Percentiles rank a stretch among this genome's conserved stretches.
Evolutionary conservation across 2,329 filamentous ascomycete genomes (phyloP).

Genomic region (Chaetomium sp.): DNA sequence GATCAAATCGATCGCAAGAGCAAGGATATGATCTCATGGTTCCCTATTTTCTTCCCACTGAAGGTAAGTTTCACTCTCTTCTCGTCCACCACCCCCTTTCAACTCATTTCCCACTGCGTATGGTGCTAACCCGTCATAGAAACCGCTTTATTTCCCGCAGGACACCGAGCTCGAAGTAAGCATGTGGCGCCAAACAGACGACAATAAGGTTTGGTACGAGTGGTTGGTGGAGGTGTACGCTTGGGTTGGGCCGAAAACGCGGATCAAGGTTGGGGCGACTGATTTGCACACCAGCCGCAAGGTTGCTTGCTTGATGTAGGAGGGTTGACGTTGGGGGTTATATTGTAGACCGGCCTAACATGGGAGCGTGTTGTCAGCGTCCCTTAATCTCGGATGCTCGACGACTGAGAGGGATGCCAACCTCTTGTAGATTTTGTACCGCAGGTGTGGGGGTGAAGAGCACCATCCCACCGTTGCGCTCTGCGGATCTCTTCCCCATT

Average conservation of each 20-base stretch:
- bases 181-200: constrained; percentile 95
- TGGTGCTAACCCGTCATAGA: constrained; percentile 41
- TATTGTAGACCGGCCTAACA: neutral
- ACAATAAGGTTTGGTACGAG: constrained; percentile 96
- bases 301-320: constrained; percentile 64
- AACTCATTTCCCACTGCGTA: neutral
- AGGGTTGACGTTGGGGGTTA: neutral
- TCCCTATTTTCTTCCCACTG: constrained; percentile 94
- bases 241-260: constrained; percentile 51
- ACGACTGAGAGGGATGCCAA: neutral
- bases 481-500: too few relatives aligned
- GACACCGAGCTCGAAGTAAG: constrained; percentile 80
- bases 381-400: neutral
- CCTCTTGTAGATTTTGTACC: neutral
- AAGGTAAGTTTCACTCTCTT: constrained; percentile 54
- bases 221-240: constrained; percentile 87
- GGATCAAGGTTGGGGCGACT: constrained; percentile 60
- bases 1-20: constrained; percentile 89
- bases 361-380: neutral
- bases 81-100: neutral
- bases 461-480: neutral
- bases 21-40: constrained; percentile 98
- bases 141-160: constrained; percentile 77
- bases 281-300: constrained; percentile 64
- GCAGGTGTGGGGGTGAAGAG: neutral